Conservation (phyloP, 2,329 filamentous ascomycete genomes). For the Botrytis fragariae region DNA sequence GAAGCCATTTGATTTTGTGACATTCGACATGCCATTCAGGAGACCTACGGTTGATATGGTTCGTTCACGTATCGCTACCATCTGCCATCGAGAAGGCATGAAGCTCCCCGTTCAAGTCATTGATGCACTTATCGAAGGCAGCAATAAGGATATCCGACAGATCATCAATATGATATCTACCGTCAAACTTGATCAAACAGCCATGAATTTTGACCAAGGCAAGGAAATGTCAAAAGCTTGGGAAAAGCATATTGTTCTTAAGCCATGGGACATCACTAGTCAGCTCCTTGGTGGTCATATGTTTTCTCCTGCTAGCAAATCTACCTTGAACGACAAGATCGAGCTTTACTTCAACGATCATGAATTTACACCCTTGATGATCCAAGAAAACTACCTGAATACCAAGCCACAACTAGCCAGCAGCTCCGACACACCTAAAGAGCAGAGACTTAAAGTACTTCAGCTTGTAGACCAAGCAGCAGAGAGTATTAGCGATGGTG, state of each 20-base stretch:
- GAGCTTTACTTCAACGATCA: constrained; percentile 99
- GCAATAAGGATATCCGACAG: constrained; percentile 92
- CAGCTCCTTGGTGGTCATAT: constrained; percentile 88
- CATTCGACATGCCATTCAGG: constrained; percentile 82
- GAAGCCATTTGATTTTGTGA: constrained; percentile 91
- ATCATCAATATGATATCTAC: constrained; percentile 99
- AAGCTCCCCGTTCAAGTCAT: constrained; percentile 81
- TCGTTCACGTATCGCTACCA: constrained; percentile 87
- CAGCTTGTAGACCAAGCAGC: constrained; percentile 86
- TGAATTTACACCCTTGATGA: constrained; percentile 95
- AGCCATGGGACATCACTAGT: constrained; percentile 96
- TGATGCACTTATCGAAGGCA: constrained; percentile 92
- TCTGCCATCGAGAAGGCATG: constrained; percentile 86
- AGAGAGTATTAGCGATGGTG: constrained; percentile 94
- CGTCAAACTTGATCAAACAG: constrained; percentile 79
- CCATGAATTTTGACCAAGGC: constrained; percentile 79
- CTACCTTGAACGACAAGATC: constrained; percentile 94
- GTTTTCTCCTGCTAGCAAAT: constrained; percentile 78
- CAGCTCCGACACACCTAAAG: constrained; percentile 52
- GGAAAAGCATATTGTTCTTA: constrained; percentile 96
- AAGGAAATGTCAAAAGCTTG: constrained; percentile 96
- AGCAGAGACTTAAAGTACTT: constrained; percentile 76
- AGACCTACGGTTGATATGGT: constrained; percentile 90
- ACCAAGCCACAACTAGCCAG: constrained; percentile 65
- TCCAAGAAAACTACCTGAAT: constrained; percentile 94